Evolutionary conservation across 1,284 basidiomycete species (phyloP), one percentile per base, ranked within the genome.

Genomic region (Singerocomus rubriflavus): DNA sequence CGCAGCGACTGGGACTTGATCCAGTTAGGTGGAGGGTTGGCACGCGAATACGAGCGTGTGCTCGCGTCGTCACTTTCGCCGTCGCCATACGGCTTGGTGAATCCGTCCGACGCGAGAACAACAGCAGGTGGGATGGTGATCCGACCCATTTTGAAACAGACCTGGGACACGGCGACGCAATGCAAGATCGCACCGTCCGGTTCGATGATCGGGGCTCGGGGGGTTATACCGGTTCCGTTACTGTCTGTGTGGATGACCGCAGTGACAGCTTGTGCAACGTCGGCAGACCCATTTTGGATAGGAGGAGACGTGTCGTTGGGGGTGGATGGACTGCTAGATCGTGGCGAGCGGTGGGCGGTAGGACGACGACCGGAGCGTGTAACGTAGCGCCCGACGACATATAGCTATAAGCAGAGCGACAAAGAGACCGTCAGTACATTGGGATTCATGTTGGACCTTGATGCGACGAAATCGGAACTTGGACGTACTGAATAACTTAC

Each of bases 121-220:
- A 88, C 54, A 3, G 71, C 72, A 10, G 90, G 90, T 4, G 90
- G 90, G 46, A 91, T 76, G 11, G 88, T 91, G 53, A 91, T 80
- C 1, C 89, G 76, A 0, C 83, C 85, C 38, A 80, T 67, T 68
- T 92, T 92, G 78, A 84, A 90, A 62, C 85, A 88, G 46, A 82
- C 66, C 55, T 83, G 80, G 34, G 83, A 83, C 43, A 93, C 73
- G 33, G 79, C 76, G 52, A 91, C 65, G 57, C 86, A 88, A 65
- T 91, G 81, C 5, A 92, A 70, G 13, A 78, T 73, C 5, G 76
- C 74, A 46, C 81, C 82, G 56, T 84, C 83, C 0, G 74, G 68
- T 59, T 83, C 80, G n/a, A 70, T 63, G 7, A 64, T 60, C 2
- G 63, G 64, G 3, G 61, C 35, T 5, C 43, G 38, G 21, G 72